phyloP scores from a whole-genome alignment of 2,329 filamentous ascomycete genomes.

The Aspergillus felis region DNA sequence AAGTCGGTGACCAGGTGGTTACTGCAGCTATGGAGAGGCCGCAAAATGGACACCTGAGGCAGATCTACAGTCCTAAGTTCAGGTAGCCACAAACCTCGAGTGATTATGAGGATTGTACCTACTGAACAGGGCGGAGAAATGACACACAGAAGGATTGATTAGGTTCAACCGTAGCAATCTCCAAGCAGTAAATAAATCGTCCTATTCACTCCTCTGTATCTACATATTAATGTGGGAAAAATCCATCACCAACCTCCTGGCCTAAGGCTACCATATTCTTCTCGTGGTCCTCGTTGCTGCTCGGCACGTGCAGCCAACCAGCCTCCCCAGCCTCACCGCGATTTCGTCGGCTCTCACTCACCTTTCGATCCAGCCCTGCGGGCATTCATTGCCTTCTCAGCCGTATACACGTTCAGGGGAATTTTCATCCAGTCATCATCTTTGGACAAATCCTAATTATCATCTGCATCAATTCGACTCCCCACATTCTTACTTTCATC shows the following conservation, averaged over 20 bases:
- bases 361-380: neutral
- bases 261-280: neutral
- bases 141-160: no score
- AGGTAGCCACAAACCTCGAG: no score
- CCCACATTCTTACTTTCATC: neutral
- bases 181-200: no score
- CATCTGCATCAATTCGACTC: neutral
- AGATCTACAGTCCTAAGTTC: no score
- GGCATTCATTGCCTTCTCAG: neutral
- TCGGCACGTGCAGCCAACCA: neutral
- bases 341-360: neutral
- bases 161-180: no score
- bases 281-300: neutral
- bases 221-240: neutral
- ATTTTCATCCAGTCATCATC: neutral
- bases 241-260: neutral
- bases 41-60: neutral
- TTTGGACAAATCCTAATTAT: neutral
- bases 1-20: no score
- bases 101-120: no score
- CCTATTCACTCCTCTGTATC: neutral
- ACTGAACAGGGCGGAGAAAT: no score
- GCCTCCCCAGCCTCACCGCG: neutral
- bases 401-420: neutral
- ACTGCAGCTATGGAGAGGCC: no score